phyloP scores from a whole-genome alignment of 306 rosid genomes.

The Trifolium dubium region DNA sequence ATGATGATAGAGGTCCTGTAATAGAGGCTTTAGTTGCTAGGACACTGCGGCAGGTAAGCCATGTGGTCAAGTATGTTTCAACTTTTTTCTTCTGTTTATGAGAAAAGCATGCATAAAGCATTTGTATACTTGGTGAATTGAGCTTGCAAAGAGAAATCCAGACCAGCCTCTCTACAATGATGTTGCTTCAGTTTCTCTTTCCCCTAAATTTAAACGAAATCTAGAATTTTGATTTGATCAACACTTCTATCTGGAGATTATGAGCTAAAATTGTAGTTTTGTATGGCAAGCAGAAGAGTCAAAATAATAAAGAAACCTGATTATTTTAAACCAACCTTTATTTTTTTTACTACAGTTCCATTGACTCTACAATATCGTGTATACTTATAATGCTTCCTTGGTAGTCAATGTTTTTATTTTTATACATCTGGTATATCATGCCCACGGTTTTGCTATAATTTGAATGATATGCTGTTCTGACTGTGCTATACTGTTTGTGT shows the following conservation, averaged over 20 bases:
- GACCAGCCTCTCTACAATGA: not conserved
- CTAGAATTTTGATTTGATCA: constrained; percentile 18
- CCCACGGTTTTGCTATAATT: constrained; percentile 20
- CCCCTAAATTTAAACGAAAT: constrained; percentile 11
- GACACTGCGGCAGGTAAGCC: constrained; percentile 86
- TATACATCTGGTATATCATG: constrained; percentile 25
- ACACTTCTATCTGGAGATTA: constrained; percentile 18
- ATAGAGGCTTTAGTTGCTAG: constrained; percentile 98
- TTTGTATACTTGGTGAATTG: constrained; percentile 23
- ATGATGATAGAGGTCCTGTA: constrained; percentile 98
- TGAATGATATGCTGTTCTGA: constrained; percentile 18
- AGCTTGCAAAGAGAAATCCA: constrained; percentile 20
- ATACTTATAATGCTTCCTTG: constrained; percentile 6
- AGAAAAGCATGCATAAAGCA: constrained; percentile 24
- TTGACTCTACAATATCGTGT: not conserved
- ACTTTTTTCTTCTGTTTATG: constrained; percentile 11
- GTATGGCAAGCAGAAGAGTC: constrained; percentile 18
- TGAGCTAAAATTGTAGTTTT: constrained; percentile 10
- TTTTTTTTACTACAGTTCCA: not conserved
- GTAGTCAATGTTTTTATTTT: constrained; percentile 11
- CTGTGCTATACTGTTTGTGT: constrained; percentile 14
- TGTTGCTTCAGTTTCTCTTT: constrained; percentile 5
- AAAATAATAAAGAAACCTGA: constrained; percentile 12
- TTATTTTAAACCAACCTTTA: not conserved
- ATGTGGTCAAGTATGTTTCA: constrained; percentile 32